Base-by-base conservation (phyloP, 2,329 filamentous ascomycete species). In the Helotiales sp. region DNA sequence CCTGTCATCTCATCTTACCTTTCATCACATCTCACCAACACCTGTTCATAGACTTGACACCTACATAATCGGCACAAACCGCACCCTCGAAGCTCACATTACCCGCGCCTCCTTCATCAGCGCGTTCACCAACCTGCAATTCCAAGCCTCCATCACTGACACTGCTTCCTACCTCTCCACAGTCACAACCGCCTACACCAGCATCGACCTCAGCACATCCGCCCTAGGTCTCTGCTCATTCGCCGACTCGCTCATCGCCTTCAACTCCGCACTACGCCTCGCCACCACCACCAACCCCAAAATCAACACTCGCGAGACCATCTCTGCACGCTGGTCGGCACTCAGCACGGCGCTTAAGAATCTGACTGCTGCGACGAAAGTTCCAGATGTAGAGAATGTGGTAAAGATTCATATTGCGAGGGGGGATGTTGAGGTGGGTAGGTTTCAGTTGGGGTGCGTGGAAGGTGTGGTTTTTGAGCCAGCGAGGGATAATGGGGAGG, bases 81-180 rank as follows among this genome's bases (percentile, higher is more conserved):
- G 81, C 67, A 78, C 82, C 49, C 78, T 84, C 50, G 86, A 89
- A 73, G 82, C 85, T 22, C 78, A 80, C 2, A 79, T 91, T 26
- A 83, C 84, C 4, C 80, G 81, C 28, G 87, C 87, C 7, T 85
- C 82, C 58, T 89, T 90, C 75, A 78, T 84, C 17, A 82, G 83
- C 55, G 83, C 84, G 4, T 76, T 89, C 54, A 82, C 85, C 10
- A 86, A 89, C 69, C 80, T 85, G 1, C 81, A 85, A 59, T 91
- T 87, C 74, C 83, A 84, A 43, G 80, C 78, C 59, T 80, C 81
- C 40, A 77, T 80, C 59, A 83, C 84, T 62, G 82, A 86, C 49
- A 73, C 84, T 22, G 75, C 80, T 45, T 84, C 83, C n/a, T 89
- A 89, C 76, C 79, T 84, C 59, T 74, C 77, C 43, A 79, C 81